Evolutionary conservation across 2,329 filamentous ascomycete genomes (phyloP).

Genomic region (Bertia moriformis): DNA sequence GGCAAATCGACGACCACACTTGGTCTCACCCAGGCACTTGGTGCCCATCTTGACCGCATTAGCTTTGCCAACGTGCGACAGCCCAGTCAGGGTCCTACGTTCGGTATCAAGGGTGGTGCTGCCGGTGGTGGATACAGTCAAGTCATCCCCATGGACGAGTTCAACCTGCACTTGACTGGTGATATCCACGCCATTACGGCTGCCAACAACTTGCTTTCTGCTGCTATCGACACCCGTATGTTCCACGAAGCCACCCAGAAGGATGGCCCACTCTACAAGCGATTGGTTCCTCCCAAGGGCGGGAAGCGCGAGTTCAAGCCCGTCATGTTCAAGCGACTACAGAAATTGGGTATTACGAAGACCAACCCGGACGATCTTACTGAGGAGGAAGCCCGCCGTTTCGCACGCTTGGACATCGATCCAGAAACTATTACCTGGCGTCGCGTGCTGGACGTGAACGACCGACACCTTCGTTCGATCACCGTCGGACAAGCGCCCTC

Average conservation of each 20-base stretch:
- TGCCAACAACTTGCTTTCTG: conserved; percentile 90
- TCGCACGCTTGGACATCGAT: conserved; percentile 92
- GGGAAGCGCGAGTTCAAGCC: conserved; percentile 76
- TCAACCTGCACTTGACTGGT: conserved; percentile 93
- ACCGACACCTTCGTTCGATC: conserved; percentile 78
- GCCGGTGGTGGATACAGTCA: conserved; percentile 96
- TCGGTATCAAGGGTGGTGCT: conserved; percentile 96
- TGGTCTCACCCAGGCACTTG: conserved; percentile 82
- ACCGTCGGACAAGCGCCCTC: conserved; percentile 79
- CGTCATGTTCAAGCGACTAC: conserved; percentile 81
- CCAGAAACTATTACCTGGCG: conserved; percentile 95
- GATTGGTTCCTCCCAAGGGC: conserved; percentile 79
- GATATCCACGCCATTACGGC: conserved; percentile 96
- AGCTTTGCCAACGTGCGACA: conserved; percentile 95
- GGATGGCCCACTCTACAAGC: conserved; percentile 72
- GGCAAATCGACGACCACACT: conserved; percentile 98
- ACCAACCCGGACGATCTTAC: conserved; percentile 84
- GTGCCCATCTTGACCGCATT: conserved; percentile 72
- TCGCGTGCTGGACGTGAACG: conserved; percentile 91
- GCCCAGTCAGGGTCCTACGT: conserved; percentile 91
- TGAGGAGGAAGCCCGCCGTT: conserved; percentile 71
- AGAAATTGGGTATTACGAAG: conserved; percentile 93
- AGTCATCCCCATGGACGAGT: conserved; percentile 99
- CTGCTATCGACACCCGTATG: conserved; percentile 92
- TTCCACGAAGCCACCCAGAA: conserved; percentile 96